Evolutionary conservation across 768 basidiomycete species (phyloP).

Genomic region (Trametes elegans): DNA sequence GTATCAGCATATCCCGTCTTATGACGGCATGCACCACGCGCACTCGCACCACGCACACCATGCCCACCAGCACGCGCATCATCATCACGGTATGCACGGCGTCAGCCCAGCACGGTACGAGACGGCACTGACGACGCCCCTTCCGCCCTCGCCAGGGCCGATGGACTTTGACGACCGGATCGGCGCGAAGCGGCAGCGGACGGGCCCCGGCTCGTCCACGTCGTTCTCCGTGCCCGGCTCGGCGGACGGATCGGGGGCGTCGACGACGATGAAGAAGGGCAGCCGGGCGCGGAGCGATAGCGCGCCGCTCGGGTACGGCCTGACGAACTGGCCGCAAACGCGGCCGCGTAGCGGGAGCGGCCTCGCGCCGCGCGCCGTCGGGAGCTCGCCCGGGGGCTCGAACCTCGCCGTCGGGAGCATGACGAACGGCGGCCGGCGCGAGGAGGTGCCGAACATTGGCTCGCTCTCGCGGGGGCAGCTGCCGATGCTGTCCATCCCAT

Average conservation of each 20-base stretch:
- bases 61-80: conserved; percentile 52
- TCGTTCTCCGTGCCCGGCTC: conserved; percentile 13
- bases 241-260: conserved; percentile 7
- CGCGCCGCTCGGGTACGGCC: conserved; percentile 59
- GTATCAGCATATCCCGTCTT: conserved; percentile 27
- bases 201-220: conserved; percentile 25
- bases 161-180: conserved; percentile 32
- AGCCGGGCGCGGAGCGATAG: conserved; percentile 64
- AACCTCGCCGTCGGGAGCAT: conserved; percentile 1
- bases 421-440: conserved; percentile 9
- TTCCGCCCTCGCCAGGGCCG: conserved; percentile 34
- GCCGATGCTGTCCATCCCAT: conserved; percentile 28
- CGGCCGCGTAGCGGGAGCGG: conserved; percentile 39
- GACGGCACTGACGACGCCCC: conserved; percentile 25
- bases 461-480: conserved; percentile 22
- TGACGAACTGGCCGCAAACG: conserved; percentile 33
- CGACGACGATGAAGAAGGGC: conserved; percentile 23
- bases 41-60: conserved; percentile 39
- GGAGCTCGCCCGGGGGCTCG: conserved; percentile 4
- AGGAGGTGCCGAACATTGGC: conserved; percentile 28
- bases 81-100: conserved; percentile 17
- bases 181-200: conserved; percentile 52
- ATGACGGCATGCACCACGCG: conserved; percentile 24
- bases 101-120: conserved; percentile 29
- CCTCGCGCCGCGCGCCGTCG: conserved; percentile 24